phyloP scores from a whole-genome alignment of 768 basidiomycete genomes.

The Lentinula guzmanii region DNA sequence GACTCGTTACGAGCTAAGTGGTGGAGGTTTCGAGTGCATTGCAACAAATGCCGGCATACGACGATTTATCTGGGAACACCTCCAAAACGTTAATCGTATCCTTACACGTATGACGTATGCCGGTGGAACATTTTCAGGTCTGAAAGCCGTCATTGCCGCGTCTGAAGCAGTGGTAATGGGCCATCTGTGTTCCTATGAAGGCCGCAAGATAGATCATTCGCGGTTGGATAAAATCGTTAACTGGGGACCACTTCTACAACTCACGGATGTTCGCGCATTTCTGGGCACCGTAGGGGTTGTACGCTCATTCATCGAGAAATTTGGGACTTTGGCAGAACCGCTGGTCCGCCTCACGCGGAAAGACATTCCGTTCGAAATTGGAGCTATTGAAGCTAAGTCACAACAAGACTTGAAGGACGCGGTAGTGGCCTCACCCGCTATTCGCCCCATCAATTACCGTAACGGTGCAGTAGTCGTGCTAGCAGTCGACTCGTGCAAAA shows the following conservation, averaged over 20 bases:
- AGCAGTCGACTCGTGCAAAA: slow-evolving; percentile 23
- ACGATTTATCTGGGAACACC: too few species aligned
- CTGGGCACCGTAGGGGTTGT: background rate
- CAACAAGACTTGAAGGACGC: slow-evolving; percentile 15
- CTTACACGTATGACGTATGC: too few species aligned
- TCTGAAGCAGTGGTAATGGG: background rate
- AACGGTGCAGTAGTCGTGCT: slow-evolving; percentile 17
- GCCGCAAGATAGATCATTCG: background rate
- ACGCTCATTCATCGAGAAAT: background rate
- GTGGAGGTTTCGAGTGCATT: background rate
- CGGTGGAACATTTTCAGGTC: too few species aligned
- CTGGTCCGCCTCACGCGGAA: background rate
- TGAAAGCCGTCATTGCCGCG: background rate
- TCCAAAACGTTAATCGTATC: too few species aligned
- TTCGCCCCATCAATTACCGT: slow-evolving; percentile 21
- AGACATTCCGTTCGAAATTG: background rate
- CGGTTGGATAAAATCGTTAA: background rate
- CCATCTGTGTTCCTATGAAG: background rate
- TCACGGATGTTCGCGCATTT: background rate
- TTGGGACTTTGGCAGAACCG: background rate
- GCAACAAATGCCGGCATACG: too few species aligned
- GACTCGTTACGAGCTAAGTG: background rate
- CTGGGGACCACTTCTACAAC: background rate
- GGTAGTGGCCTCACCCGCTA: background rate
- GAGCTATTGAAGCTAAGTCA: background rate